Conservation (phyloP, 768 basidiomycete genomes). For the Cystofilobasidium bisporidii region DNA sequence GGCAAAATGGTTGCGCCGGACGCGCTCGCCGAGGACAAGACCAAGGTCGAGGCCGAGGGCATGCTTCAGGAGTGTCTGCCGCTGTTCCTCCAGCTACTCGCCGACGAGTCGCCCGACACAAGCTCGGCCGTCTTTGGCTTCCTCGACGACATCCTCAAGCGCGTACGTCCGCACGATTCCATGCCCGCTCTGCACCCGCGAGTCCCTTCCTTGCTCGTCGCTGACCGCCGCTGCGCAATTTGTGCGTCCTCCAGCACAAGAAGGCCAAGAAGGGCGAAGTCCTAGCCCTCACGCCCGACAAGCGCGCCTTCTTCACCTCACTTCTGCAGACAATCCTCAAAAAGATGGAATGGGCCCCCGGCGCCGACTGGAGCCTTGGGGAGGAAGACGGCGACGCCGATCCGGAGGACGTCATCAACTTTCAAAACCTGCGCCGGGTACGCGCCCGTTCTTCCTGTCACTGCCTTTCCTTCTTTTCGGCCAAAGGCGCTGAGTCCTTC, state of each 20-base stretch:
- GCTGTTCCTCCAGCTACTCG: slow-evolving; percentile 75
- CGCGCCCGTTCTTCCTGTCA: too few relatives aligned
- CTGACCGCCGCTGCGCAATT: background rate
- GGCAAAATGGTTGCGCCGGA: slow-evolving; percentile 62
- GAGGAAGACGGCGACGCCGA: slow-evolving; percentile 59
- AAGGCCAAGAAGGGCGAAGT: slow-evolving; percentile 44
- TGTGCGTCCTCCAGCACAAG: slow-evolving; percentile 58
- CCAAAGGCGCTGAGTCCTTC: too few relatives aligned
- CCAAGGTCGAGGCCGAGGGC: slow-evolving; percentile 55
- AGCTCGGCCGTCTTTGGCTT: slow-evolving; percentile 74
- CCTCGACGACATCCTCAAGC: slow-evolving; percentile 60
- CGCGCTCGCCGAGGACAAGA: slow-evolving; percentile 34
- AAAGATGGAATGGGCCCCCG: slow-evolving; percentile 78
- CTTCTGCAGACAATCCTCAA: slow-evolving; percentile 67
- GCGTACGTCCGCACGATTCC: slow-evolving; percentile 49
- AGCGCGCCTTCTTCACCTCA: slow-evolving; percentile 56
- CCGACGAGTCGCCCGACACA: slow-evolving; percentile 82
- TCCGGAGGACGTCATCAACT: slow-evolving; percentile 73
- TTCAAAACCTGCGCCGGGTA: slow-evolving; percentile 79
- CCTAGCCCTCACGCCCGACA: slow-evolving; percentile 27
- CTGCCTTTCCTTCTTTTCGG: too few relatives aligned
- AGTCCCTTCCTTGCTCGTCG: background rate
- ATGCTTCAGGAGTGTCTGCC: slow-evolving; percentile 64
- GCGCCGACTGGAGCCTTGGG: slow-evolving; percentile 55
- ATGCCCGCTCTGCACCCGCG: too few relatives aligned